phyloP scores from a whole-genome alignment of 345 rosid species.

The Odontarrhena argentea region DNA sequence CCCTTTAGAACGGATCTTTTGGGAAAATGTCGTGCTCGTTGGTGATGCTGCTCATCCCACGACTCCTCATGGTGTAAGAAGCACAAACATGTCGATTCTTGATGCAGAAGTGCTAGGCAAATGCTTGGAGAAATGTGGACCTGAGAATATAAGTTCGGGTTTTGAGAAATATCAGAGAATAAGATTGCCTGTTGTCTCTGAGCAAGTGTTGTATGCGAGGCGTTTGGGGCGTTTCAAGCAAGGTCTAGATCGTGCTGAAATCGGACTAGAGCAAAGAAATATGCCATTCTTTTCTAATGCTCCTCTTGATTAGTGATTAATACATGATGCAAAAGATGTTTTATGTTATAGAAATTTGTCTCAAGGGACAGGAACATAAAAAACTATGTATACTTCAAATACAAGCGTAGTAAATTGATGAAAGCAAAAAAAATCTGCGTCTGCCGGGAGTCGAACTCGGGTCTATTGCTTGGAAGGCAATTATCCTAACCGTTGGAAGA shows the following conservation, averaged over 20 bases:
- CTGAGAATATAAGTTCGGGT: constrained; percentile 48
- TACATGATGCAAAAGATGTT: constrained; percentile 12
- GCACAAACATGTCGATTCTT: constrained; percentile 80
- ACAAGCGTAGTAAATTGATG: neutral
- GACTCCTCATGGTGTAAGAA: constrained; percentile 74
- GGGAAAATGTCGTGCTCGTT: constrained; percentile 59
- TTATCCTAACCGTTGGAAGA: constrained; percentile 85
- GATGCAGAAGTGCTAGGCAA: constrained; percentile 74
- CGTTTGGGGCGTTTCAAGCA: constrained; percentile 66
- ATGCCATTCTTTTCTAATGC: constrained; percentile 59
- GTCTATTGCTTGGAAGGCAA: constrained; percentile 90
- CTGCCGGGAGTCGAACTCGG: constrained; percentile 92
- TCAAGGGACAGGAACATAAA: neutral
- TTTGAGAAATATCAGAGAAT: constrained; percentile 70
- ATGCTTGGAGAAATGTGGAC: constrained; percentile 60
- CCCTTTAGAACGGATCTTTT: constrained; percentile 53
- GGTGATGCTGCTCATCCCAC: constrained; percentile 93
- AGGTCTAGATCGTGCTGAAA: constrained; percentile 51
- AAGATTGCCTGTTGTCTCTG: constrained; percentile 58
- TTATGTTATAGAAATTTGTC: neutral
- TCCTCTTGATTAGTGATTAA: constrained; percentile 39
- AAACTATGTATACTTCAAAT: neutral
- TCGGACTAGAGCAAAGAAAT: constrained; percentile 53
- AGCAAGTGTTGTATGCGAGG: constrained; percentile 67
- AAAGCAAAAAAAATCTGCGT: constrained; percentile 41